These are phyloP conservation scores for Boletus huronensis DNA, from an alignment of 768 basidiomycete genomes.

Conservation along the genomic window DNA sequence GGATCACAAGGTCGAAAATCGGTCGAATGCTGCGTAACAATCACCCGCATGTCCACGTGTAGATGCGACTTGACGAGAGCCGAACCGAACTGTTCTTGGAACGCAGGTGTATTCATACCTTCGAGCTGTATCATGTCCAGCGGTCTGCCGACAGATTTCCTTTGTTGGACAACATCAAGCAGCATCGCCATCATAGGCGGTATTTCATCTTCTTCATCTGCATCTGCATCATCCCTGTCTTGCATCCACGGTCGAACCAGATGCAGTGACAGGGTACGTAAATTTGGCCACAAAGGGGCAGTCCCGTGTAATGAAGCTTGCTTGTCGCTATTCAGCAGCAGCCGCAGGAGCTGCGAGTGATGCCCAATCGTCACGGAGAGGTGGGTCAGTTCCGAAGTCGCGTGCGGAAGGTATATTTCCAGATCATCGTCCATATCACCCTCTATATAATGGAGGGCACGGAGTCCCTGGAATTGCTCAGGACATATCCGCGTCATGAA, in stretches of 20 bases:
- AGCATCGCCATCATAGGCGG: slow-evolving; percentile 29
- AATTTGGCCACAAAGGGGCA: slow-evolving; percentile 30
- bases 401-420: slow-evolving; percentile 32
- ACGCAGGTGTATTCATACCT: slow-evolving; percentile 19
- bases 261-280: slow-evolving; percentile 29
- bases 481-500: slow-evolving; percentile 35
- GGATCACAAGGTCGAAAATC: slow-evolving; percentile 21
- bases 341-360: slow-evolving; percentile 32
- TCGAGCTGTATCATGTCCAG: slow-evolving; percentile 27
- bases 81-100: slow-evolving; percentile 26
- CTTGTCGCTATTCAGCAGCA: slow-evolving; percentile 33
- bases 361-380: slow-evolving; percentile 33
- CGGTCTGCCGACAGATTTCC: slow-evolving; percentile 29
- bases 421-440: slow-evolving; percentile 35
- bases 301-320: slow-evolving; percentile 33
- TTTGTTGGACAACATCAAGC: slow-evolving; percentile 31
- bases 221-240: slow-evolving; percentile 30
- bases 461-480: slow-evolving; percentile 33
- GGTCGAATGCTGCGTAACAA: slow-evolving; percentile 9
- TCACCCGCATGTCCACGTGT: slow-evolving; percentile 24
- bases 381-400: slow-evolving; percentile 34
- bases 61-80: slow-evolving; percentile 27
- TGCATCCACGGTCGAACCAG: slow-evolving; percentile 27
- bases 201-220: slow-evolving; percentile 33
- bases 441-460: slow-evolving; percentile 32